Evolutionary conservation across 495 filamentous ascomycete genomes (phyloP), one percentile per base, ranked within the genome.

Genomic region (Daldinia vernicosa): DNA sequence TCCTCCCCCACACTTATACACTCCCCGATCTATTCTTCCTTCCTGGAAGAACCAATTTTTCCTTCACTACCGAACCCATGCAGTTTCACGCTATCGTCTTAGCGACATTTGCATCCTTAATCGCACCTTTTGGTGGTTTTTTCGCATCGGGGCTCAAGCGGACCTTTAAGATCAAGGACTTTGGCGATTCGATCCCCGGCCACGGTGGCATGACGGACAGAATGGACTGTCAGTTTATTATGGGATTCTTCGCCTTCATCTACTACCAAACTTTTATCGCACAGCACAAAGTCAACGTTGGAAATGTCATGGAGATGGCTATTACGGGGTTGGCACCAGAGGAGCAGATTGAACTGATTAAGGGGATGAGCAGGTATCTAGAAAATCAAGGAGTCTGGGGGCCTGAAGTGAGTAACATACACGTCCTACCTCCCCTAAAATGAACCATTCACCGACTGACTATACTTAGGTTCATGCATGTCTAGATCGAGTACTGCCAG

Each of bases 221-320:
- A 26, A 98, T 99, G 96, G 96, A 99, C 75, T 99, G 96, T 81
- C 96, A 99, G 77, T 98, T 98, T 83, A 98, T 98, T 82, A 99
- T 99, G 96, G 96, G 96, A 9, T 93, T 98, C 84, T 98, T 99
- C 74, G 88, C 96, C 12, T 98, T 92, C 81, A 92, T 99, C 85
- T 99, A 99, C 81, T 98, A 95, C 81, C 93, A 97, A 79, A 94
- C 93, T 75, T 99, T 99, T 78, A 95, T 99, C 76, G 94, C 94
- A 8, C 84, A 92, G 17, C 88, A 94, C 81, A 91, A 90, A 73
- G 89, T 91, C 8, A 92, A 84, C 62, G 90, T 96, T 12, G 95
- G 93, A 4, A 89, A 88, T 55, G 90, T 98, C 32, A 90, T 99
- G 69, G 94, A 98, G 83, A 85, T 87, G 35, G 93, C 90, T 32